Base-by-base conservation (phyloP, 495 filamentous ascomycete species). In the Letharia lupina region DNA sequence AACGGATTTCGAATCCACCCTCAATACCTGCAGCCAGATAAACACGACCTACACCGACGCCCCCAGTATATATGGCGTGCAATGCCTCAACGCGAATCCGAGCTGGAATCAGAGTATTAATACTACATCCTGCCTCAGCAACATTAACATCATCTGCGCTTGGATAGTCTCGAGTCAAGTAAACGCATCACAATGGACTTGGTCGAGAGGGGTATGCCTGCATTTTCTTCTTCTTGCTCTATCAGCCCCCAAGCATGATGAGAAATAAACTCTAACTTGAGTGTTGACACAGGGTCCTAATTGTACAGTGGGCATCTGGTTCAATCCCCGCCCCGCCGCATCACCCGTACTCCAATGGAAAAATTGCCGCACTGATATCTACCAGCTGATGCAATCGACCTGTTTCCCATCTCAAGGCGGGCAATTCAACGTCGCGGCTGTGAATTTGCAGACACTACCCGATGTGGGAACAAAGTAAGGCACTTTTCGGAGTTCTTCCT, bases 51-150 rank as follows among this genome's bases (percentile, higher is more conserved):
- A 18, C 33, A 57, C 31, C 2, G 4, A 57, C 7, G 54, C 33
- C 2, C 54, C 54, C 13, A 57, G 54, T 33, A 37, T 57, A 35
- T 57, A 57, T 37, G 54, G 54, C 54, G 54, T 57, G 54, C 54
- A 37, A 57, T 57, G 54, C 11, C 31, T 57, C 33, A 20, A 57
- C 54, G 13, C 54, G 15, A 37, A 37, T 4, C 54, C 54, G 33
- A 57, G 54, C 33, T 57, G 33, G 54, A 33, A 57, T 37, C 54
- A 57, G 20, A 57, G 54, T 18, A 20, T 57, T 15, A 37, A 37
- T 7, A 4, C 5, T 3, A 10, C 33, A 35, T 57, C 15, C 54
- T 57, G 54, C 54, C 15, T 13, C 15, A 37, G 13, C 54, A 57
- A 20, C 54, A 37, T 57, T 3, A 2, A 6, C 13, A 1, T 10